Evolutionary conservation across 345 rosid species (phyloP).

Genomic region (Pelargonium nanum): DNA sequence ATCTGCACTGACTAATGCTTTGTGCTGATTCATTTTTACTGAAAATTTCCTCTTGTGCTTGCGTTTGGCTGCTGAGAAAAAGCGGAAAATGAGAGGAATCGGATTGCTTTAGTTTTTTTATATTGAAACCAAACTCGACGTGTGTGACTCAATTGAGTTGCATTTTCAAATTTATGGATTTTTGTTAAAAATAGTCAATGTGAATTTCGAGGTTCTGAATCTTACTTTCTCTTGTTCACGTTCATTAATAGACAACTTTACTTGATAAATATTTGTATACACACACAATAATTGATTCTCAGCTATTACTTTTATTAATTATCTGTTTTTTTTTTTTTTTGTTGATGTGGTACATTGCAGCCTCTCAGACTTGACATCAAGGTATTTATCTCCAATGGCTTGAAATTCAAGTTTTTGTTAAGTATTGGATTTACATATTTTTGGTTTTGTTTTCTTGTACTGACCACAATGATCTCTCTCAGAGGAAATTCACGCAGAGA

Average conservation of each 20-base stretch:
- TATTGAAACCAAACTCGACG: background rate
- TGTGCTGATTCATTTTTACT: background rate
- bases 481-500: conserved; percentile 46
- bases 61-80: background rate
- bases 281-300: background rate
- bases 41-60: background rate
- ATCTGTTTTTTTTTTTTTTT: background rate
- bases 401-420: background rate
- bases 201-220: too few species aligned
- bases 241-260: too few species aligned
- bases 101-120: background rate
- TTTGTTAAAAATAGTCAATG: too few species aligned
- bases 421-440: background rate
- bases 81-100: background rate
- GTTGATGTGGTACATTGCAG: background rate
- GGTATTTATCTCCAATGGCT: background rate
- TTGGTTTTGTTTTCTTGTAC: background rate
- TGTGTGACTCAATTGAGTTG: background rate
- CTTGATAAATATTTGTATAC: background rate
- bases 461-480: conserved; percentile 2
- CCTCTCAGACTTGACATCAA: background rate
- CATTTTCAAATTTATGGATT: background rate
- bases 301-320: background rate
- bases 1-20: background rate
- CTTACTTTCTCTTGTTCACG: too few species aligned